Conservation (phyloP, 306 rosid genomes). For the Betula pendula region DNA sequence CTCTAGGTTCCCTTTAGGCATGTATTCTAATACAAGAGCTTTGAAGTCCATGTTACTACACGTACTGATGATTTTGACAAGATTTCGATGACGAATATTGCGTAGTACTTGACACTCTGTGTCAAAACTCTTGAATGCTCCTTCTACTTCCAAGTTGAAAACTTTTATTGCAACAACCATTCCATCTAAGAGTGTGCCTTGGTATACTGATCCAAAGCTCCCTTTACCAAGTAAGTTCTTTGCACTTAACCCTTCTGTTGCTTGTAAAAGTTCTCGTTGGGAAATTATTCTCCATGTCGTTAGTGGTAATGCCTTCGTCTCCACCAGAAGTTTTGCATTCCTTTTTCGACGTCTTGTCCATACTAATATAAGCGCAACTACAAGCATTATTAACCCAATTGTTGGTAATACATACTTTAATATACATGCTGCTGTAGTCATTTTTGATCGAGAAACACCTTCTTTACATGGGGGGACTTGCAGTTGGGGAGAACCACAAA, state of each 20-base stretch:
- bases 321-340: background rate
- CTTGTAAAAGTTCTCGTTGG: conserved; percentile 21
- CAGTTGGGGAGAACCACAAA: conserved; percentile 29
- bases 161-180: conserved; percentile 27
- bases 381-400: conserved; percentile 9
- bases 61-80: conserved; percentile 17
- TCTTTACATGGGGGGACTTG: conserved; percentile 27
- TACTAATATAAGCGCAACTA: background rate
- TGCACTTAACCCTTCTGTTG: conserved; percentile 21
- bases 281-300: conserved; percentile 16
- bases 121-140: conserved; percentile 18
- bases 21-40: conserved; percentile 29
- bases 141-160: conserved; percentile 14
- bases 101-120: conserved; percentile 28
- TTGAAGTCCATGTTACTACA: conserved; percentile 30
- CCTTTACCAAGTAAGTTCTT: conserved; percentile 25
- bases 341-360: background rate
- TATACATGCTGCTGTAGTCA: background rate
- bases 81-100: conserved; percentile 27
- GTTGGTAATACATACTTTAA: conserved; percentile 20
- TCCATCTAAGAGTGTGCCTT: conserved; percentile 28
- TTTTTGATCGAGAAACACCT: background rate
- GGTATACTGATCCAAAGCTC: conserved; percentile 27
- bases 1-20: conserved; percentile 33
- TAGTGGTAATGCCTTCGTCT: background rate